Percentiles rank a stretch among this genome's conserved stretches.
Conservation (phyloP, 768 basidiomycete species). For the Tulasnella sp. region DNA sequence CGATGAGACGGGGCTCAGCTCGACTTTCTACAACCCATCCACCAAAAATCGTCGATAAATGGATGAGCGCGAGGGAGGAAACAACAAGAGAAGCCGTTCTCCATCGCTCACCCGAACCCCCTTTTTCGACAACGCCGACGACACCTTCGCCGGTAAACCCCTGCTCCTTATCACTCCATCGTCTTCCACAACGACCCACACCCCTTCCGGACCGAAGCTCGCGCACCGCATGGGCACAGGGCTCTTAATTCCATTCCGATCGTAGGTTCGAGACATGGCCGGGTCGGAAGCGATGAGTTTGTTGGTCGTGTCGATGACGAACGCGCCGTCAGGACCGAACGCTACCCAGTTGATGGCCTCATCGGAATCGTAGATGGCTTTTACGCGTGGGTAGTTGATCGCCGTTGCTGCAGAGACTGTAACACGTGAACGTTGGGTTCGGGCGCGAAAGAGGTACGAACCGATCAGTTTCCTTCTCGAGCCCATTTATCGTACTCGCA, state of each 20-base stretch:
- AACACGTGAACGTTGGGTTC: too few relatives aligned
- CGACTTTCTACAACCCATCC: not conserved
- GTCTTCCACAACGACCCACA: constrained; percentile 5
- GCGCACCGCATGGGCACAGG: not conserved
- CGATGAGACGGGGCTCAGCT: not conserved
- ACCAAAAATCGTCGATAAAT: not conserved
- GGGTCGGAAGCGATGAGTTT: not conserved
- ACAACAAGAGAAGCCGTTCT: too few relatives aligned
- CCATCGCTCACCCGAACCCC: not conserved
- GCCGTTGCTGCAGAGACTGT: not conserved
- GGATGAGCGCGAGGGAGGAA: not conserved
- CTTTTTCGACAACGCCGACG: not conserved
- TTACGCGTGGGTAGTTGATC: not conserved
- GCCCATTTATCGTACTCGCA: not conserved
- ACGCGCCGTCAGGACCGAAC: constrained; percentile 6
- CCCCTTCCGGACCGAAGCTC: not conserved
- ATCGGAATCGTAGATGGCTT: constrained; percentile 1
- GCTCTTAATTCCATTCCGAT: not conserved
- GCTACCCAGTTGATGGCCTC: constrained; percentile 12
- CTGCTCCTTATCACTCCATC: not conserved
- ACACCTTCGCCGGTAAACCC: not conserved
- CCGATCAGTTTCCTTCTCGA: too few relatives aligned
- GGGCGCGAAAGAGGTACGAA: too few relatives aligned
- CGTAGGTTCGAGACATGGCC: not conserved
- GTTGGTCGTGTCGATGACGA: not conserved